Evolutionary conservation across 2,329 filamentous ascomycete genomes (phyloP).

Genomic region (Plenodomus tracheiphilus): DNA sequence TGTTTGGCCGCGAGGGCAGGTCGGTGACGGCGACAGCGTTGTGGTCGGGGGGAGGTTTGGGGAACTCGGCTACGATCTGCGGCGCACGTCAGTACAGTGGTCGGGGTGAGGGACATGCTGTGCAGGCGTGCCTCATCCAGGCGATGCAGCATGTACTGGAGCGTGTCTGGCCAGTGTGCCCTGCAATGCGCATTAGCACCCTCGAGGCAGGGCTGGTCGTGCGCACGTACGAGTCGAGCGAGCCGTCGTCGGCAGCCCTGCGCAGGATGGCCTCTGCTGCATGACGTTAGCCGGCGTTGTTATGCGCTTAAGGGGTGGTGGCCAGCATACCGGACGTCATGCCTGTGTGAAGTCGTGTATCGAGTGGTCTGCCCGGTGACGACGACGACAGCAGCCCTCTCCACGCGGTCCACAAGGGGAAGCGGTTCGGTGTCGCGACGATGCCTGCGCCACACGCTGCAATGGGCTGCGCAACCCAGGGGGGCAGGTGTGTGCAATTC

Average conservation of each 20-base stretch:
- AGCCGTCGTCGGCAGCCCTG: constrained; percentile 60
- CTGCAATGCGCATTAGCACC: constrained; percentile 52
- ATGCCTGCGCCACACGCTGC: constrained; percentile 8
- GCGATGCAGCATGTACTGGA: constrained; percentile 66
- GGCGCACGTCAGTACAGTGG: constrained; percentile 1
- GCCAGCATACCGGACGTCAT: constrained; percentile 24
- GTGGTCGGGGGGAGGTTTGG: constrained; percentile 59
- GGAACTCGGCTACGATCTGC: constrained; percentile 78
- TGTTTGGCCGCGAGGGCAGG: constrained; percentile 20
- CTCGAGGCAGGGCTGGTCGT: neutral
- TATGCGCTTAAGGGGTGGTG: neutral
- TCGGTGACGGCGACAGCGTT: constrained; percentile 40
- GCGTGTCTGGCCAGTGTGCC: constrained; percentile 68
- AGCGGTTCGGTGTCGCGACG: neutral
- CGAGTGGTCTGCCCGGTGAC: constrained; percentile 1
- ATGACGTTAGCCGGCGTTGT: constrained; percentile 16
- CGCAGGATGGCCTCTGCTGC: constrained; percentile 57
- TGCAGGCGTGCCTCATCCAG: constrained; percentile 62
- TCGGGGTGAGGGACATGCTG: neutral
- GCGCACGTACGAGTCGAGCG: constrained; percentile 59
- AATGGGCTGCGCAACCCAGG: neutral
- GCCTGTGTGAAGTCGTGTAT: constrained; percentile 9
- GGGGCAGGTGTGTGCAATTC: constrained; percentile 5
- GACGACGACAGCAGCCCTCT: constrained; percentile 4
- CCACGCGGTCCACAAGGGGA: too few relatives aligned